A percentile compares a stretch with the other conserved stretches of the same genome.
Conservation (phyloP, 352 stramenopile genomes). For the Thalassiosira mediterranea region DNA sequence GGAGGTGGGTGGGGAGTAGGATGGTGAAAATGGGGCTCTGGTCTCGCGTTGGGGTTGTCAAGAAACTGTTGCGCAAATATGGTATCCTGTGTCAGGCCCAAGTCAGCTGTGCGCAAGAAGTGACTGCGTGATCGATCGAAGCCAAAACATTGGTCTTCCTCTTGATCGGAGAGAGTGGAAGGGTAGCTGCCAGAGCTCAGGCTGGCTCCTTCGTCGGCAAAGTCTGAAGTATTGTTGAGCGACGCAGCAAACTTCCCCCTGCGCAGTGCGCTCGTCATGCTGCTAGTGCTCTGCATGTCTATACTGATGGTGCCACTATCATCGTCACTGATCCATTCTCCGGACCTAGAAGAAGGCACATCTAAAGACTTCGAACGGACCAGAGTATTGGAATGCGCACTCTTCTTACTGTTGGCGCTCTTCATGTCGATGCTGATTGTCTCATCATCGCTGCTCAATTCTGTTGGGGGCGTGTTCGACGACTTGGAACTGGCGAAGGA, state of each 20-base stretch:
- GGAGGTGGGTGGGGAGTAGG: slow-evolving; percentile 67
- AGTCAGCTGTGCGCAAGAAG: slow-evolving; percentile 66
- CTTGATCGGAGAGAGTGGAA: slow-evolving; percentile 4
- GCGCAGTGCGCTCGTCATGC: slow-evolving; percentile 27
- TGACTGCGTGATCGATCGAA: slow-evolving; percentile 50
- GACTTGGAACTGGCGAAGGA: background rate
- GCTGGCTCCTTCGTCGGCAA: background rate
- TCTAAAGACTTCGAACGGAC: no score
- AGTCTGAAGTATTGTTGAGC: background rate
- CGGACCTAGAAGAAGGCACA: background rate
- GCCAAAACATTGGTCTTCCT: background rate
- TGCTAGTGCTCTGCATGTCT: slow-evolving; percentile 2
- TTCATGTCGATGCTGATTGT: slow-evolving; percentile 1
- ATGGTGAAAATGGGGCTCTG: slow-evolving; percentile 68
- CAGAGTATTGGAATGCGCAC: background rate
- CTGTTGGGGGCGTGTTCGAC: background rate
- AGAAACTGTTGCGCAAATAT: slow-evolving; percentile 57
- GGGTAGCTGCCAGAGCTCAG: background rate
- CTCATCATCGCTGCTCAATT: background rate
- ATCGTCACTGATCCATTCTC: background rate
- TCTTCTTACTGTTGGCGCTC: slow-evolving; percentile 11
- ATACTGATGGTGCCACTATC: no score
- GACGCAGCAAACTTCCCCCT: slow-evolving; percentile 30
- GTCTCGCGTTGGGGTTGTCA: slow-evolving; percentile 44
- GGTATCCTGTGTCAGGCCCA: slow-evolving; percentile 66